A percentile compares a stretch with the other conserved stretches of the same genome.
Conservation (phyloP, 306 rosid species). For the Medicago truncatula region DNA sequence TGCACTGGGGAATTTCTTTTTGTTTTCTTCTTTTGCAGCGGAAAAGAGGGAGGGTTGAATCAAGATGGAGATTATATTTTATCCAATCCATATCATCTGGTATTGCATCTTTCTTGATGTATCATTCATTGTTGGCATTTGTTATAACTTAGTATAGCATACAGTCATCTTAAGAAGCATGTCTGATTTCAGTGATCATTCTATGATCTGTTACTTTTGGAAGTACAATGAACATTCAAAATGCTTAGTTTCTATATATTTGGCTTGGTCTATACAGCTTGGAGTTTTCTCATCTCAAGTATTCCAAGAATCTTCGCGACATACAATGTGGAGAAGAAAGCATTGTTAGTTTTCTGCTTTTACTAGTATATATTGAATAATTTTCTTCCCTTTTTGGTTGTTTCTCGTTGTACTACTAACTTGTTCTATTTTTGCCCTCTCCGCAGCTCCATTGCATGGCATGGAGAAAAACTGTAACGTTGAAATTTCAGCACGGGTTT, state of each 20-base stretch:
- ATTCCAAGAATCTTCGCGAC: conserved; percentile 92
- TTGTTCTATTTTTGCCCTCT: conserved; percentile 33
- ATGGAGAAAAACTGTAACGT: conserved; percentile 96
- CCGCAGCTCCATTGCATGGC: conserved; percentile 81
- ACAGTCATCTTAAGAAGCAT: conserved; percentile 3
- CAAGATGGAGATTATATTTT: conserved; percentile 87
- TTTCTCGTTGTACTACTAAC: conserved; percentile 40
- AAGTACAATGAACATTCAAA: conserved; percentile 30
- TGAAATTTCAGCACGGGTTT: conserved; percentile 91
- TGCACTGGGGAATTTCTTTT: conserved; percentile 17
- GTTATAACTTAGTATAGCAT: conserved; percentile 23
- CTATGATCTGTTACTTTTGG: background rate
- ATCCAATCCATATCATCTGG: conserved; percentile 97
- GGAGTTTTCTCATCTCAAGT: conserved; percentile 99
- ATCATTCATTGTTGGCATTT: conserved; percentile 28
- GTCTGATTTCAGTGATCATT: background rate
- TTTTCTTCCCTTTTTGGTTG: background rate
- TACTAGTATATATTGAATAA: conserved; percentile 32
- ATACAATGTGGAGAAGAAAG: conserved; percentile 83
- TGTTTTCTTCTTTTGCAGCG: conserved; percentile 56
- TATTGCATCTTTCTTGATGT: conserved; percentile 44
- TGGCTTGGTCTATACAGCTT: conserved; percentile 72
- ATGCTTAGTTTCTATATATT: conserved; percentile 47
- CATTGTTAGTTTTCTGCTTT: conserved; percentile 65
- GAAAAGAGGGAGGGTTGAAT: conserved; percentile 82